Percentiles rank a stretch among this genome's conserved stretches.
Conservation (phyloP, 768 basidiomycete genomes). For the Tylopilus balloui region DNA sequence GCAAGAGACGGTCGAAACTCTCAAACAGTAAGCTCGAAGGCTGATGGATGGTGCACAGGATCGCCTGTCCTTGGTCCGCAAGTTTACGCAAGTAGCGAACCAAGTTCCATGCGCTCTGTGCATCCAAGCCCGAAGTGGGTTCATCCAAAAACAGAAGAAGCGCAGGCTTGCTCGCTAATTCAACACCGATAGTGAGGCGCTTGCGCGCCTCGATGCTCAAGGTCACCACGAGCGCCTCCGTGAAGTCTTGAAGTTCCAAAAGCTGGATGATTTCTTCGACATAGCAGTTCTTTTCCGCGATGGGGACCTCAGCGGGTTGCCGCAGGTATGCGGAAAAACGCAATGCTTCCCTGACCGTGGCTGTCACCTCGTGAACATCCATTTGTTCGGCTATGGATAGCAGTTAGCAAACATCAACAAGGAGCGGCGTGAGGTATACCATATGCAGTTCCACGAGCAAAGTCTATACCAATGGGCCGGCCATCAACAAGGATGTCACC, state of each 20-base stretch:
- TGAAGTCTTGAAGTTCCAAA: slow-evolving; percentile 76
- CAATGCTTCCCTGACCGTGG: slow-evolving; percentile 81
- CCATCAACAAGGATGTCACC: slow-evolving; percentile 68
- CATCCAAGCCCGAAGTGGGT: slow-evolving; percentile 55
- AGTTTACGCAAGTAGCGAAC: slow-evolving; percentile 80
- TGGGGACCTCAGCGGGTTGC: slow-evolving; percentile 62
- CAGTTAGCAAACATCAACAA: slow-evolving; percentile 21
- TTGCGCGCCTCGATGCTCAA: slow-evolving; percentile 71
- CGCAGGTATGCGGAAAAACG: slow-evolving; percentile 82
- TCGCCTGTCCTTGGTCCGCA: slow-evolving; percentile 81
- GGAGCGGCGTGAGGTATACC: slow-evolving; percentile 38
- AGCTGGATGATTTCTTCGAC: slow-evolving; percentile 82
- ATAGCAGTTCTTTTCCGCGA: slow-evolving; percentile 73
- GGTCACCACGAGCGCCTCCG: slow-evolving; percentile 76
- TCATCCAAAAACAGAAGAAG: slow-evolving; percentile 34
- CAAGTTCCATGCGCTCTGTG: slow-evolving; percentile 74
- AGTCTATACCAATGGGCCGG: slow-evolving; percentile 52
- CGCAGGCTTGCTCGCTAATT: slow-evolving; percentile 69
- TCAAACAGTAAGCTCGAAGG: slow-evolving; percentile 85
- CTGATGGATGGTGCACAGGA: slow-evolving; percentile 88
- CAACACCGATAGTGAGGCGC: slow-evolving; percentile 87
- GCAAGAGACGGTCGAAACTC: slow-evolving; percentile 70
- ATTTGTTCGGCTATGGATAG: slow-evolving; percentile 64
- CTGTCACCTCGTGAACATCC: slow-evolving; percentile 80
- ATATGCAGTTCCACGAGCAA: slow-evolving; percentile 72